Conservation (phyloP, 2,329 filamentous ascomycete genomes). For the Helotiales sp. region DNA sequence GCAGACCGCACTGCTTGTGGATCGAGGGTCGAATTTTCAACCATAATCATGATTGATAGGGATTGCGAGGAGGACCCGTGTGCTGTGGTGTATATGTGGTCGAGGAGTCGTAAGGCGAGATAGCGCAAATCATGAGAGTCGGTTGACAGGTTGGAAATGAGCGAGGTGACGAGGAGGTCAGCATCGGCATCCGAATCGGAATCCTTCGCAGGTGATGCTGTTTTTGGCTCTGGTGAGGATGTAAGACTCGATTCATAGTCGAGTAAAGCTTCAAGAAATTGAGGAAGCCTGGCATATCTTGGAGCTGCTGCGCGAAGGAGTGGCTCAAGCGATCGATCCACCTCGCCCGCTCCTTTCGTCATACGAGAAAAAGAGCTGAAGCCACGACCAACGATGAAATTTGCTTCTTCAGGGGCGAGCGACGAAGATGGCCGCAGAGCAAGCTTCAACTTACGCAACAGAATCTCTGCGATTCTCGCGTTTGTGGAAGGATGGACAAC, state of each 20-base stretch:
- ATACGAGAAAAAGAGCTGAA: constrained; percentile 75
- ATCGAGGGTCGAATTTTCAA: constrained; percentile 79
- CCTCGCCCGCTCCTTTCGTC: constrained; percentile 60
- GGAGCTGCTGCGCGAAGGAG: constrained; percentile 69
- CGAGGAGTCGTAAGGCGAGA: constrained; percentile 73
- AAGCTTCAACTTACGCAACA: constrained; percentile 69
- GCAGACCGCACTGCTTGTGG: constrained; percentile 77
- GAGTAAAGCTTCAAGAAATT: constrained; percentile 68
- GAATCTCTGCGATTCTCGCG: constrained; percentile 66
- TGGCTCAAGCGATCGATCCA: constrained; percentile 67
- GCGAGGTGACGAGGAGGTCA: constrained; percentile 64
- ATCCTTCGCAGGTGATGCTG: constrained; percentile 12
- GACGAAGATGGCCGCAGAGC: constrained; percentile 65
- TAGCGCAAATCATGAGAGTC: constrained; percentile 77
- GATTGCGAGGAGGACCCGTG: constrained; percentile 55
- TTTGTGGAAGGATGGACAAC: constrained; percentile 69
- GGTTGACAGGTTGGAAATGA: constrained; percentile 76
- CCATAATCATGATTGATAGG: constrained; percentile 71
- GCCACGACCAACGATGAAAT: constrained; percentile 76
- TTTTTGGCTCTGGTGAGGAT: constrained; percentile 25
- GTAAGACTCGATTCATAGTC: constrained; percentile 54
- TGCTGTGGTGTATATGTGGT: constrained; percentile 58
- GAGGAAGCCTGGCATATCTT: constrained; percentile 66
- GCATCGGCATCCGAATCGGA: constrained; percentile 55
- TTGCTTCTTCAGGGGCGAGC: constrained; percentile 65